Conservation (phyloP, 1,284 basidiomycete species). For the Ceratobasidium theobromae region DNA sequence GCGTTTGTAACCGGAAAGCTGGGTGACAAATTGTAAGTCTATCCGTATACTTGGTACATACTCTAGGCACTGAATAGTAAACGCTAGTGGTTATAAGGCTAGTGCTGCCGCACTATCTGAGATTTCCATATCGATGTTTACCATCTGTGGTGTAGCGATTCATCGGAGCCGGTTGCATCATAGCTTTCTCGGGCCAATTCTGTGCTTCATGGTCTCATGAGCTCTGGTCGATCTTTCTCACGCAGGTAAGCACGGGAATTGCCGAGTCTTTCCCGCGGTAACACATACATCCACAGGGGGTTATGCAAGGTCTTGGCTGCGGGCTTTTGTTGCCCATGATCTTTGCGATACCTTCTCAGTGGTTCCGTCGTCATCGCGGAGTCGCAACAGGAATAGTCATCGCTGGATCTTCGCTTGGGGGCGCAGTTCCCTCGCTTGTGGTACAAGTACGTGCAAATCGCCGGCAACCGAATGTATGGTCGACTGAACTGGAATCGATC, state of each 20-base stretch:
- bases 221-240: conserved; percentile 39
- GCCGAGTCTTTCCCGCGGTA: conserved; percentile 35
- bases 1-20: conserved; percentile 37
- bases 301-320: conserved; percentile 16
- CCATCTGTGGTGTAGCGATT: conserved; percentile 26
- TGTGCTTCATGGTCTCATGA: conserved; percentile 36
- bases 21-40: conserved; percentile 36
- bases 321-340: conserved; percentile 16
- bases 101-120: background rate
- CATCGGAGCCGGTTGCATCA: conserved; percentile 36
- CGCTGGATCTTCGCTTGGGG: conserved; percentile 37
- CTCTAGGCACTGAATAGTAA: background rate
- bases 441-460: background rate
- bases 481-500: conserved; percentile 22
- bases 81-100: conserved; percentile 26
- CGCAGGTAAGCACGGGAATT: conserved; percentile 37
- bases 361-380: conserved; percentile 38
- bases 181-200: conserved; percentile 34
- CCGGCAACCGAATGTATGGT: background rate
- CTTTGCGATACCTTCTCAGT: conserved; percentile 38
- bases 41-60: background rate
- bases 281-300: conserved; percentile 32
- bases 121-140: background rate
- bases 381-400: conserved; percentile 39
- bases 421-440: conserved; percentile 4